Evolutionary conservation across 495 filamentous ascomycete species (phyloP).

Genomic region (Podospora didyma): DNA sequence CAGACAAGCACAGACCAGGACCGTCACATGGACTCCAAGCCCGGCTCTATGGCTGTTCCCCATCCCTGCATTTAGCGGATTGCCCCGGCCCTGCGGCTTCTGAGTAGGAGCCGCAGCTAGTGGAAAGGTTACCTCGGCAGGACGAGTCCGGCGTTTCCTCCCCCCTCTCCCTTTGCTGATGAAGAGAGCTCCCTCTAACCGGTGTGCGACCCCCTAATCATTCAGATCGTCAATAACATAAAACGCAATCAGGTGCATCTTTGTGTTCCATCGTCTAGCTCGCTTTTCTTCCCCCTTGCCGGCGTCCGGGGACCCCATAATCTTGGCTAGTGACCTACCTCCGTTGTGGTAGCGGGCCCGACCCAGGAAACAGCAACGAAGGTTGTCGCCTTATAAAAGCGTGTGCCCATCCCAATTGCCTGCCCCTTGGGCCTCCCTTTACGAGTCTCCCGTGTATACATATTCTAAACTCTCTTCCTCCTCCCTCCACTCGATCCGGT

Average conservation of each 20-base stretch:
- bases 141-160: not conserved
- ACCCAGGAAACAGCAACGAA: not conserved
- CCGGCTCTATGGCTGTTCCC: no score
- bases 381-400: slow-evolving; percentile 1
- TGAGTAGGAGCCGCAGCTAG: not conserved
- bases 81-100: not conserved
- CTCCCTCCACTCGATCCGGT: not conserved
- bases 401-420: not conserved
- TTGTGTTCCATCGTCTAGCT: not conserved
- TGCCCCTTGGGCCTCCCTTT: not conserved
- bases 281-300: not conserved
- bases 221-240: no score
- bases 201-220: no score
- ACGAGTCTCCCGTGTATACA: not conserved
- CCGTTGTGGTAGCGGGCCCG: not conserved
- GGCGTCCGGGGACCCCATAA: not conserved
- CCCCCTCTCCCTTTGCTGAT: no score
- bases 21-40: slow-evolving; percentile 9
- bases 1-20: no score
- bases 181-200: no score
- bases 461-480: no score
- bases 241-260: no score
- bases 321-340: not conserved
- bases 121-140: slow-evolving; percentile 7
- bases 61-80: slow-evolving; percentile 6